Evolutionary conservation across 2,329 filamentous ascomycete species (phyloP).

Genomic region (Plenodomus biglobosus): DNA sequence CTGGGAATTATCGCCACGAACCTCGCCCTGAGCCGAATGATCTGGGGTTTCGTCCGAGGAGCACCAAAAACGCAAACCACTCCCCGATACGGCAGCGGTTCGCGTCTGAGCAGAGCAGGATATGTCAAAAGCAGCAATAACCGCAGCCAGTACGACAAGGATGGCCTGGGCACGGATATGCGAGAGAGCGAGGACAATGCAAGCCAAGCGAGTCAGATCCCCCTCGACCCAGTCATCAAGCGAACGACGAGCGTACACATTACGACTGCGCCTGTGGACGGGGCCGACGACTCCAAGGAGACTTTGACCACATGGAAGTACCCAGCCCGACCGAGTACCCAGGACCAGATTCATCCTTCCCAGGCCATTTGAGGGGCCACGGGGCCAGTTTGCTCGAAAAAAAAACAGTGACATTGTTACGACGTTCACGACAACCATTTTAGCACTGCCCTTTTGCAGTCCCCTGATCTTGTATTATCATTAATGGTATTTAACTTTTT

Average conservation of each 20-base stretch:
- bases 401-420: not conserved
- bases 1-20: conserved; percentile 34
- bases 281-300: not conserved
- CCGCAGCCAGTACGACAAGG: conserved; percentile 1
- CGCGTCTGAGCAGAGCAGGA: conserved; percentile 4
- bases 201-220: conserved; percentile 12
- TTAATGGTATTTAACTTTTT: too few species aligned
- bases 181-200: conserved; percentile 9
- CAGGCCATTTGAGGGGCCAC: not conserved
- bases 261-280: not conserved
- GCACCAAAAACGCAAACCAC: conserved; percentile 4
- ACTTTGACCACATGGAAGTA: not conserved
- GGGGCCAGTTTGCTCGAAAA: too few species aligned
- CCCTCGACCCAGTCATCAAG: conserved; percentile 11
- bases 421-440: not conserved
- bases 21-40: conserved; percentile 19
- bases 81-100: conserved; percentile 7
- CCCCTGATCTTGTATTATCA: too few species aligned
- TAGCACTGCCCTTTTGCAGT: too few species aligned
- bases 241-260: conserved; percentile 10
- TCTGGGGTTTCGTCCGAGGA: conserved; percentile 9
- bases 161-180: conserved; percentile 1
- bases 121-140: conserved; percentile 9
- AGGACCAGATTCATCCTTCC: not conserved
- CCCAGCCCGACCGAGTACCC: not conserved